A percentile compares a stretch with the other conserved stretches of the same genome.
phyloP scores from a whole-genome alignment of 2,329 filamentous ascomycete genomes.

The Fusarium sp. region DNA sequence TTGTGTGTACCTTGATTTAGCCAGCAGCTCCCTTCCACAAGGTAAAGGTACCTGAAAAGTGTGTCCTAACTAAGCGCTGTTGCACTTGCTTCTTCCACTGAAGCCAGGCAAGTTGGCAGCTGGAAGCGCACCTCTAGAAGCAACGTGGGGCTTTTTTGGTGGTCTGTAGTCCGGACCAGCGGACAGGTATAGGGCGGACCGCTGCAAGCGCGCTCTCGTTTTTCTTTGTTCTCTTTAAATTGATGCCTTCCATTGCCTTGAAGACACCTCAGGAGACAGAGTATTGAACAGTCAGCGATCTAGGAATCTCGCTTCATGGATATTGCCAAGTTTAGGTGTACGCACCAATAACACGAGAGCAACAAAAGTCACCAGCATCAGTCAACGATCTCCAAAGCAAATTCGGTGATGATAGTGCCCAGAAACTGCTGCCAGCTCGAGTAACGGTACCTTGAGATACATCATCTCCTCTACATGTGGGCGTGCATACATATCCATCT shows the following conservation, averaged over 20 bases:
- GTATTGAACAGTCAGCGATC: background rate
- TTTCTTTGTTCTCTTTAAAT: slow-evolving; percentile 1
- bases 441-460: slow-evolving; percentile 21
- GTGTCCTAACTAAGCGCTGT: background rate
- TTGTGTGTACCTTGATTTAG: background rate
- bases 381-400: slow-evolving; percentile 9
- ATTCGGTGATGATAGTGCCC: slow-evolving; percentile 24
- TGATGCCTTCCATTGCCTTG: background rate
- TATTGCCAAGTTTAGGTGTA: background rate
- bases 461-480: background rate
- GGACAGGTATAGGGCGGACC: slow-evolving; percentile 32
- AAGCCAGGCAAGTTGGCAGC: background rate
- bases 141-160: slow-evolving; percentile 22
- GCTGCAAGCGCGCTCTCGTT: slow-evolving; percentile 31
- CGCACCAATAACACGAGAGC: background rate
- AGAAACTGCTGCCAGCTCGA: slow-evolving; percentile 6
- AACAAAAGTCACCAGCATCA: slow-evolving; percentile 3
- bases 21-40: background rate
- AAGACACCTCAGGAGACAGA: background rate
- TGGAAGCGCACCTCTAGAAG: slow-evolving; percentile 21
- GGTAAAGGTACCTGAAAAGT: background rate
- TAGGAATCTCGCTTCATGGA: background rate
- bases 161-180: slow-evolving; percentile 39
- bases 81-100: slow-evolving; percentile 2
- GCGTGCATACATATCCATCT: background rate